These are phyloP conservation scores for Trichosanthes cucumerina DNA, from an alignment of 306 rosid genomes.

Conservation along the genomic window DNA sequence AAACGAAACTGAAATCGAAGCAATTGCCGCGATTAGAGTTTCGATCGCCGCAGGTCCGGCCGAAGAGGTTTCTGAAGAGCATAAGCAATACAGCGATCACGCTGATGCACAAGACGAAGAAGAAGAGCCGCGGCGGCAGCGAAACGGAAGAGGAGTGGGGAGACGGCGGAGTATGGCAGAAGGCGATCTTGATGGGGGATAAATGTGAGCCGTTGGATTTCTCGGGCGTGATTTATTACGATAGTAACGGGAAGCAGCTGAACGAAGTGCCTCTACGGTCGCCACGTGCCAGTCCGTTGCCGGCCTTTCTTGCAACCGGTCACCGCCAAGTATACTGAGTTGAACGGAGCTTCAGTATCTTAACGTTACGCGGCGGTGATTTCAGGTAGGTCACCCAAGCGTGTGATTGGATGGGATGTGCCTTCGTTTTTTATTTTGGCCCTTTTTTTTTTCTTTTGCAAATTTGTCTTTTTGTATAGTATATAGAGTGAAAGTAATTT, in stretches of 20 bases:
- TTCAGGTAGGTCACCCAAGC: background rate
- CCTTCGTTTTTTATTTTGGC: background rate
- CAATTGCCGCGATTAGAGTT: slow-evolving; percentile 10
- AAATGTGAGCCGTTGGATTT: slow-evolving; percentile 83
- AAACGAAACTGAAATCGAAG: background rate
- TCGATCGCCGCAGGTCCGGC: slow-evolving; percentile 20
- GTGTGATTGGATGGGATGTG: background rate
- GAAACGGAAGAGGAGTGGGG: slow-evolving; percentile 22
- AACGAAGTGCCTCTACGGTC: slow-evolving; percentile 43
- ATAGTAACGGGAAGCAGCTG: slow-evolving; percentile 42
- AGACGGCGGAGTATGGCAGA: slow-evolving; percentile 98
- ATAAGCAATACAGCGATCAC: slow-evolving; percentile 54
- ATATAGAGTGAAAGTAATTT: background rate
- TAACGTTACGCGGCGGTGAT: background rate
- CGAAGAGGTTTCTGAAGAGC: slow-evolving; percentile 53
- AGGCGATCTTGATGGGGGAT: slow-evolving; percentile 77
- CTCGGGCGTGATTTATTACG: slow-evolving; percentile 75
- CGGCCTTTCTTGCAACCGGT: slow-evolving; percentile 41
- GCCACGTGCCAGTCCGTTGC: slow-evolving; percentile 81
- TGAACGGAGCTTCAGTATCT: background rate
- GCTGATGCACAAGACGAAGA: slow-evolving; percentile 27
- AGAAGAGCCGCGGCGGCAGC: slow-evolving; percentile 11
- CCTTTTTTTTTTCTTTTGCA: background rate
- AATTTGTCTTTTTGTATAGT: background rate
- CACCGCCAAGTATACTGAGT: background rate